Evolutionary conservation across 2,329 filamentous ascomycete genomes (phyloP), one percentile per base, ranked within the genome.

Genomic region (Emergomyces africanus): DNA sequence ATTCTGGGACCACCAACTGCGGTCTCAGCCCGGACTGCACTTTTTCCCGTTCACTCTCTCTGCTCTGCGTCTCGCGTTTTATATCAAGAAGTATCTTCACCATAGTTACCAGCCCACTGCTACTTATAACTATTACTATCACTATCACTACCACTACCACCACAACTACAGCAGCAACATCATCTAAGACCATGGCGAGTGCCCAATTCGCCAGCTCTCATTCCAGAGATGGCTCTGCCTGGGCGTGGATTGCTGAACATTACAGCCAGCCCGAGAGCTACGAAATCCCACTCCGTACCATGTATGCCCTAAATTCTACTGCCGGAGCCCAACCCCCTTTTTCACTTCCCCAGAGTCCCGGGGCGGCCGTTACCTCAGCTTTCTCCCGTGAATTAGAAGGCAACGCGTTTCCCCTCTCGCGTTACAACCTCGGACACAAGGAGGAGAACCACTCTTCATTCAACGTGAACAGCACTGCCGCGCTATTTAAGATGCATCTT

Each of bases 301-400:
- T 86, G 81, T 86, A 86, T 73, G 79, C 80, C 30, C 76, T 87
- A 69, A 87, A 87, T 67, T 83, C 80, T 62, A 78, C 80, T 20
- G 78, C 82, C 20, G 78, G 71, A 54, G 69, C 72, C 53, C 71
- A 72, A 59, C 69, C 71, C 33, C 65, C 63, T 64, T 59, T 64
- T 63, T 28, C 66, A 59, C 51, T 54, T 39, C 51, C 51, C 14
- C n/a, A 39, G 35, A 39, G 23, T 55, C 66, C 61, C 35, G 56
- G 59, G 35, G 58, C 72, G 60, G 67, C 74, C 46, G 59, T 72
- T 60, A 67, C 75, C 39, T 72, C 74, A 33, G 67, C 70, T 39
- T 61, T 65, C 44, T 64, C 64, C 64, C n/a, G 67, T 63, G 61
- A 72, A 63, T 51, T 71, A 67, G 64, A 75, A 65, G 68, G 72